phyloP scores from a whole-genome alignment of 805 yeast species.

The Yamadazyma ubonensis region DNA sequence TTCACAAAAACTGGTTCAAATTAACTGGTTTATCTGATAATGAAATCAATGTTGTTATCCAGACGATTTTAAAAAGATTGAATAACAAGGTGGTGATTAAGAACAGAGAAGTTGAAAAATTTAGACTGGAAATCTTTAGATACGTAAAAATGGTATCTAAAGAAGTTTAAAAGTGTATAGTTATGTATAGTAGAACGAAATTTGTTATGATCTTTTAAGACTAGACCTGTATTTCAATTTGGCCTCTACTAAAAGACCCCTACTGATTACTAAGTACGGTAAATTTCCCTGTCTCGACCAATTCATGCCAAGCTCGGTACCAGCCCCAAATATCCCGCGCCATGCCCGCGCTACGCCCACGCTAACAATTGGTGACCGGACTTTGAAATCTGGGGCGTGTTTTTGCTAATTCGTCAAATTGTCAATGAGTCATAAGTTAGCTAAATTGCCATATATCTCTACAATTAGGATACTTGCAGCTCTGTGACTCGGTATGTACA shows the following conservation, averaged over 20 bases:
- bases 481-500: background rate
- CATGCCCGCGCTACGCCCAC: background rate
- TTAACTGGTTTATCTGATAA: conserved; percentile 37
- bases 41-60: conserved; percentile 36
- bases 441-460: background rate
- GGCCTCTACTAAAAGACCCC: too few species aligned
- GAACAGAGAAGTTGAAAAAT: conserved; percentile 33
- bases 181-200: conserved; percentile 3
- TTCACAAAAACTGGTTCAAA: conserved; percentile 31
- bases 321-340: too few species aligned
- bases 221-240: too few species aligned
- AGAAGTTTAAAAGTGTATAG: conserved; percentile 10
- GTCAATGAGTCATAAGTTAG: conserved; percentile 1
- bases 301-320: too few species aligned
- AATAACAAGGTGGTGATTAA: conserved; percentile 42
- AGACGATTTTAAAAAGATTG: conserved; percentile 36
- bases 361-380: too few species aligned
- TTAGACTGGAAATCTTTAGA: conserved; percentile 40
- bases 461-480: too few species aligned
- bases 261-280: too few species aligned
- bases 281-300: too few species aligned
- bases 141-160: conserved; percentile 42
- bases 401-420: background rate
- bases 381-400: background rate
- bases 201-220: background rate